Evolutionary conservation across 1,284 basidiomycete genomes (phyloP).

Genomic region (Tilletia caries): DNA sequence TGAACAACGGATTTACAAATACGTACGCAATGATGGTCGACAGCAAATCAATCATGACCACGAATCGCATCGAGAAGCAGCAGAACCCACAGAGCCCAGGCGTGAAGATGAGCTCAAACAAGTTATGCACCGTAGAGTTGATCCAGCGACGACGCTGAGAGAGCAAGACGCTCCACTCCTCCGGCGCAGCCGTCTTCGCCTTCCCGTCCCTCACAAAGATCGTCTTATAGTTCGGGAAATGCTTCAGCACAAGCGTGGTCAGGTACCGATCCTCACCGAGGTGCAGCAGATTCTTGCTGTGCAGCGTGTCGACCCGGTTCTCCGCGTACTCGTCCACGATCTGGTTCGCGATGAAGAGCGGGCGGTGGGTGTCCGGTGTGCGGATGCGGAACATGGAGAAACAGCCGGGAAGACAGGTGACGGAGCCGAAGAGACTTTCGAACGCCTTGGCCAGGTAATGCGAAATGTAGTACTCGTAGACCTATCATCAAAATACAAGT

Average conservation of each 20-base stretch:
- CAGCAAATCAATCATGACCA: constrained; percentile 87
- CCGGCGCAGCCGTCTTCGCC: constrained; percentile 59
- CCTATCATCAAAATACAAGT: constrained; percentile 38
- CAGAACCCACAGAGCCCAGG: constrained; percentile 95
- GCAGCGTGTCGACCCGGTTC: constrained; percentile 91
- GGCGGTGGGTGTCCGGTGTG: constrained; percentile 51
- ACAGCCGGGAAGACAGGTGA: constrained; percentile 85
- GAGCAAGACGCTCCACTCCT: constrained; percentile 89
- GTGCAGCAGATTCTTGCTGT: constrained; percentile 81
- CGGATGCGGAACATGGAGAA: constrained; percentile 53
- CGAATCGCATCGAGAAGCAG: constrained; percentile 87
- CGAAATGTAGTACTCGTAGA: constrained; percentile 56
- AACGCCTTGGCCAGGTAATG: constrained; percentile 94
- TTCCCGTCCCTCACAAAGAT: constrained; percentile 91
- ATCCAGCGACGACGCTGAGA: constrained; percentile 99
- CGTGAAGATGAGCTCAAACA: constrained; percentile 85
- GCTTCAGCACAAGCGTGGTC: constrained; percentile 86
- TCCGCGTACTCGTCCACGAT: constrained; percentile 91
- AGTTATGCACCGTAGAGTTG: constrained; percentile 97
- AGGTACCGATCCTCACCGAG: constrained; percentile 98
- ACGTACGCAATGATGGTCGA: constrained; percentile 67
- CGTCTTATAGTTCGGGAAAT: constrained; percentile 64
- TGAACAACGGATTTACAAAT: too few relatives aligned
- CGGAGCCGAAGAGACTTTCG: constrained; percentile 91
- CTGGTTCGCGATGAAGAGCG: constrained; percentile 66